A percentile compares a stretch with the other conserved stretches of the same genome.
These are phyloP conservation scores for Trichosporon sp. DNA, from an alignment of 1,284 basidiomycete genomes.

Conservation along the genomic window DNA sequence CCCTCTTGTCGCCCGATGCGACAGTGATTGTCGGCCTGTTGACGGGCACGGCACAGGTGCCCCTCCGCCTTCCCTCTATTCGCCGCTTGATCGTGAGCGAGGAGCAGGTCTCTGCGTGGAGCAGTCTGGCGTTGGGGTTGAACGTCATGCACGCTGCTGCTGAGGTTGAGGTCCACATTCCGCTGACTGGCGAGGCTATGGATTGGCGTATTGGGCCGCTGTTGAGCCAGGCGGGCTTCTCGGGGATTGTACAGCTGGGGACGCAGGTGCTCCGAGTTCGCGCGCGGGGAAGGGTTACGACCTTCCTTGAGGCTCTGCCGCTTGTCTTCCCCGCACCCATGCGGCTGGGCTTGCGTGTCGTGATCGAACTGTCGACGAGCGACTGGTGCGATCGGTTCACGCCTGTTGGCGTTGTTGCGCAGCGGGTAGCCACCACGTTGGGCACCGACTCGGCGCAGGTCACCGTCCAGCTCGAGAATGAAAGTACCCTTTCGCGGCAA, in stretches of 20 bases:
- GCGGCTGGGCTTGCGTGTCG: not conserved
- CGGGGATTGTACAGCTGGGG: not conserved
- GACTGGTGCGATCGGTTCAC: not conserved
- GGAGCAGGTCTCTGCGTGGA: not conserved
- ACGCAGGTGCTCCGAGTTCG: not conserved
- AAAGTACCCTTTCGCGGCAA: not conserved
- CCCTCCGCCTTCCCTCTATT: not conserved
- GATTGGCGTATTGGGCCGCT: not conserved
- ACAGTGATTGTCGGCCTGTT: not conserved
- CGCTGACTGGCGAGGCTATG: not conserved
- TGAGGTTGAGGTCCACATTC: not conserved
- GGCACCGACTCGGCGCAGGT: not conserved
- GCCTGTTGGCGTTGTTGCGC: not conserved
- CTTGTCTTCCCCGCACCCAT: not conserved
- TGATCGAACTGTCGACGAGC: not conserved
- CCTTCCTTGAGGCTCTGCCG: not conserved
- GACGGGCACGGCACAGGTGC: not conserved
- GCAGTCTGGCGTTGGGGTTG: not conserved
- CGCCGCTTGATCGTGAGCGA: not conserved
- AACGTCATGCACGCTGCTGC: not conserved
- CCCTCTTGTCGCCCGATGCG: not conserved
- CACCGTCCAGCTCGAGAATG: not conserved
- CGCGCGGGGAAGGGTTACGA: not conserved
- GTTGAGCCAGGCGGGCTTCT: not conserved
- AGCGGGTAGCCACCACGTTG: not conserved